Base-by-base conservation (phyloP, 306 rosid genomes). In the Corylus americana region DNA sequence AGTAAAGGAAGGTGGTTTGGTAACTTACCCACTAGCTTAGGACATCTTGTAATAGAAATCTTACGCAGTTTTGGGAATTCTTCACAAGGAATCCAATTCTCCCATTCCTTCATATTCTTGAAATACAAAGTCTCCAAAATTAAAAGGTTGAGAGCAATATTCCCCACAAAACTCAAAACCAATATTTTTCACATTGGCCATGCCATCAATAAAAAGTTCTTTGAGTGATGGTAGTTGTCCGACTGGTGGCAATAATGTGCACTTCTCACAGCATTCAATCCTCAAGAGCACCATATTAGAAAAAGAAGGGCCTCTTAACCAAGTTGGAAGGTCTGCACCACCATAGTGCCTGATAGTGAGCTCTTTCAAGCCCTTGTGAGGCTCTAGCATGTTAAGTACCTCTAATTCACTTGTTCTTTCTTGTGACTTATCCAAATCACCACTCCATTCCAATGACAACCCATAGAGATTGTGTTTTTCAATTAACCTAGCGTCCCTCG, bases 101-200 rank as follows among this genome's bases (percentile, higher is more conserved):
- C 54, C 66, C 76, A 73, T 16, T 55, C 4, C 0, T 73, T 49
- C 77, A 73, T 73, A 18, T 35, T 25, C 12, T 0, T 1, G 17
- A 73, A n/a, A 29, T 45, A 8, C 49, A 45, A 39, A 44, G 1
- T 17, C 31, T 73, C 20, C 13, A 73, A 37, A 8, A 1, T 0
- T 17, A 55, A 73, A 73, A 55, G 51, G 20, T 45, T 5, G 1
- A 2, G 35, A 50, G 22, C 47, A 12, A 1, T 45, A 48, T 12
- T 72, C 76, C 11, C 76, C 76, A 51, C 29, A 51, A 72, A 72
- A 72, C 13, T 72, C 76, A 17, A 2, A 10, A 27, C 76, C 76
- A 54, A 51, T 44, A 2, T 1, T 72, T 31, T 72, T 59, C 22
- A 72, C 62, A 31, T 7, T 1, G 0, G 8, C 11, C 54, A 42